Conservation (phyloP, 768 basidiomycete species). For the Leucogyrophana mollusca region DNA sequence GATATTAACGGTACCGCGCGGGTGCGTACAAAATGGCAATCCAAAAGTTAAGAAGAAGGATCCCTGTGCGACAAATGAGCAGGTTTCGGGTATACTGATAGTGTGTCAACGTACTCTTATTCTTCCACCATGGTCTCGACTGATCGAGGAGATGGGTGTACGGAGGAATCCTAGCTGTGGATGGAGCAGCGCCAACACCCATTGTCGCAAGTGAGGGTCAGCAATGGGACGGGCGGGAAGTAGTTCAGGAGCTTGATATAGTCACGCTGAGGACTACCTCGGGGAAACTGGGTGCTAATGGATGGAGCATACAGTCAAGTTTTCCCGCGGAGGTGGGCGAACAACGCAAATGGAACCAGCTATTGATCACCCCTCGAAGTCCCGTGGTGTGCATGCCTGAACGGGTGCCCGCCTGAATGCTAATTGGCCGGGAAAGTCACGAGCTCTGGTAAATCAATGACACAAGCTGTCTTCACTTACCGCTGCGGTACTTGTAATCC, state of each 20-base stretch:
- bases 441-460: no score
- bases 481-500: no score
- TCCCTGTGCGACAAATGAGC: constrained; percentile 29
- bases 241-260: neutral
- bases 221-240: no score
- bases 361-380: no score
- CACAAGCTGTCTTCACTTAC: no score
- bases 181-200: constrained; percentile 52
- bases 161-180: constrained; percentile 28
- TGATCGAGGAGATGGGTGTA: constrained; percentile 55
- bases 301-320: neutral
- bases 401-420: no score
- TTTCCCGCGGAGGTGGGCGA: neutral
- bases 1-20: neutral
- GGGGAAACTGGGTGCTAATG: neutral
- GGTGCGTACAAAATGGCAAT: constrained; percentile 53
- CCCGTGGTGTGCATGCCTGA: no score
- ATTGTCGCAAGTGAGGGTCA: constrained; percentile 31
- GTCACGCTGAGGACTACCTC: neutral
- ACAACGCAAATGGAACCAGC: no score
- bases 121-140: constrained; percentile 67
- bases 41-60: constrained; percentile 64
- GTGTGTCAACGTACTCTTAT: constrained; percentile 43
- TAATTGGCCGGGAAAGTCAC: no score
- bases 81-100: neutral